A percentile compares a stretch with the other conserved stretches of the same genome.
Conservation (phyloP, 768 basidiomycete genomes). For the Rhizopogon vulgaris region DNA sequence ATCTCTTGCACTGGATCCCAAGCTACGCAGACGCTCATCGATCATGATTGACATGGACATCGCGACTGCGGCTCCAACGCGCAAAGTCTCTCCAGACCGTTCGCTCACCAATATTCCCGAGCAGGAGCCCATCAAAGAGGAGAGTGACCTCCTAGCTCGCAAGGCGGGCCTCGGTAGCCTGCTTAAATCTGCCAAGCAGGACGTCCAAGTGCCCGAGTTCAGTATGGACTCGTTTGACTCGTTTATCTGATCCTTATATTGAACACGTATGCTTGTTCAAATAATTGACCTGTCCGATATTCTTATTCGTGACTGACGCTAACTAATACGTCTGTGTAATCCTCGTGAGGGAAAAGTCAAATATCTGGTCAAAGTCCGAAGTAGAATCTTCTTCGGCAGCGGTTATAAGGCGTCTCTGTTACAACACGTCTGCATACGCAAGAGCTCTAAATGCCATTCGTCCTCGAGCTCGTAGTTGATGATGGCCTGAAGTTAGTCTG, state of each 20-base stretch:
- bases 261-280: too few relatives aligned
- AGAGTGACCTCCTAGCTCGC: slow-evolving; percentile 56
- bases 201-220: slow-evolving; percentile 82
- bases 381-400: too few relatives aligned
- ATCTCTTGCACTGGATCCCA: slow-evolving; percentile 44
- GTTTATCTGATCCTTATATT: slow-evolving; percentile 45
- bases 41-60: slow-evolving; percentile 91
- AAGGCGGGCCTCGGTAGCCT: slow-evolving; percentile 76
- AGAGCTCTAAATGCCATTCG: too few relatives aligned
- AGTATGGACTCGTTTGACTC: slow-evolving; percentile 78
- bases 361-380: too few relatives aligned
- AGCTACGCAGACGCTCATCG: slow-evolving; percentile 57
- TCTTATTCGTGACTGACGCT: too few relatives aligned
- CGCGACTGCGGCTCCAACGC: slow-evolving; percentile 51
- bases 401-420: too few relatives aligned
- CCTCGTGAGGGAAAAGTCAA: too few relatives aligned
- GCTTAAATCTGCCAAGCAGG: slow-evolving; percentile 88
- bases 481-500: too few relatives aligned
- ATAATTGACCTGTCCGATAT: too few relatives aligned
- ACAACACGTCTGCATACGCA: too few relatives aligned
- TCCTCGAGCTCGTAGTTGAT: too few relatives aligned
- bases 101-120: slow-evolving; percentile 11
- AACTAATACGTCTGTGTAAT: too few relatives aligned
- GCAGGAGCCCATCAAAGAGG: slow-evolving; percentile 34
- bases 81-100: slow-evolving; percentile 43